Conservation (phyloP, 106 monocot species). For the Dioscorea dumetorum region DNA sequence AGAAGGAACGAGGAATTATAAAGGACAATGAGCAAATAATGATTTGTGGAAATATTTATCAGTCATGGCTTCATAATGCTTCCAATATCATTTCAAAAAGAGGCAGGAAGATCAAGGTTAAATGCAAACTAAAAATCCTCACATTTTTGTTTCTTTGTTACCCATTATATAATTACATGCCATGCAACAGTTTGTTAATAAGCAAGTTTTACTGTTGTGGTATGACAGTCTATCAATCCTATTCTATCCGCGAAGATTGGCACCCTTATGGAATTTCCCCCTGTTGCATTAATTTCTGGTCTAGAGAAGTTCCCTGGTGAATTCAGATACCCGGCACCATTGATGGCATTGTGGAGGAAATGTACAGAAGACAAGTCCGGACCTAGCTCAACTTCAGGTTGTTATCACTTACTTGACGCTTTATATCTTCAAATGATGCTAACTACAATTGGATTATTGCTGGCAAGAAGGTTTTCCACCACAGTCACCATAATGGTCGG, state of each 20-base stretch:
- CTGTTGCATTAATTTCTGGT: slow-evolving; percentile 34
- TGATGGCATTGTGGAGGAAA: slow-evolving; percentile 61
- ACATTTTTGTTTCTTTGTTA: neutral
- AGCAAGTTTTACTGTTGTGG: neutral
- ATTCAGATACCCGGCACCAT: slow-evolving; percentile 46
- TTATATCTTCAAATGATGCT: neutral
- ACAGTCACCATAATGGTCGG: slow-evolving; percentile 6
- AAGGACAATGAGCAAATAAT: slow-evolving; percentile 62
- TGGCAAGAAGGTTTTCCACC: slow-evolving; percentile 12
- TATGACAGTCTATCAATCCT: slow-evolving; percentile 28
- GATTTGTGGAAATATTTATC: slow-evolving; percentile 55
- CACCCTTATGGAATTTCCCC: slow-evolving; percentile 59
- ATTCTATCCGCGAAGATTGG: slow-evolving; percentile 28
- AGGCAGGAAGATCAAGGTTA: slow-evolving; percentile 46
- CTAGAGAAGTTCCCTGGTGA: slow-evolving; percentile 28
- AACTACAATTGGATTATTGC: neutral
- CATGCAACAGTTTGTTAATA: neutral
- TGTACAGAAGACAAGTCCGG: slow-evolving; percentile 4
- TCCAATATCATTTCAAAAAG: slow-evolving; percentile 46
- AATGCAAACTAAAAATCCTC: neutral
- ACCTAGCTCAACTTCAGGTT: slow-evolving; percentile 23
- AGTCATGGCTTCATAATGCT: slow-evolving; percentile 66
- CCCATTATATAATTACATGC: neutral
- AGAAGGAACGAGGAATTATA: slow-evolving; percentile 16
- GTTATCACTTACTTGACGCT: neutral